A percentile compares a stretch with the other conserved stretches of the same genome.
Conservation (phyloP, 352 stramenopile genomes). For the Globisporangium megalacanthum region DNA sequence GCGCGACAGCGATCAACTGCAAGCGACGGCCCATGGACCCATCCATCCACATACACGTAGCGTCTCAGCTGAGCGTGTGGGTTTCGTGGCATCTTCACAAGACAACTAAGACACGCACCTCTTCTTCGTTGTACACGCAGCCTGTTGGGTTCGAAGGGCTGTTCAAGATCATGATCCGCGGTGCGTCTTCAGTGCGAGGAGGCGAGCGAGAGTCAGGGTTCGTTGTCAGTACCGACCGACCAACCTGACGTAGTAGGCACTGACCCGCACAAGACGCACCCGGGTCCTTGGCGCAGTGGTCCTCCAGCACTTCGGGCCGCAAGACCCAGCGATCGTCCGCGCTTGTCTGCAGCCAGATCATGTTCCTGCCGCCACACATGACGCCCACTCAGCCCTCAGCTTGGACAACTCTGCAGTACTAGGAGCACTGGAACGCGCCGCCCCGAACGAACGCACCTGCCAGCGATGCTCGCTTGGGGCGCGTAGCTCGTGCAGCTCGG, state of each 20-base stretch:
- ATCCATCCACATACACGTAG: not conserved
- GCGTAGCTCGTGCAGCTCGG: slow-evolving; percentile 85
- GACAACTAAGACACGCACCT: slow-evolving; percentile 28
- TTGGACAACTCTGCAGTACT: too few relatives aligned
- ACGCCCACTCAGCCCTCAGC: not conserved
- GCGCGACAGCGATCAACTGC: slow-evolving; percentile 45
- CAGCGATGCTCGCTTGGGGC: slow-evolving; percentile 80
- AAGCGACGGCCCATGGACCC: not conserved
- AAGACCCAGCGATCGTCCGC: slow-evolving; percentile 78
- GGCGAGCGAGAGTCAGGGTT: not conserved
- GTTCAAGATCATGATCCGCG: slow-evolving; percentile 84
- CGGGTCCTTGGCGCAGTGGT: slow-evolving; percentile 71
- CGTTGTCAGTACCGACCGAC: not conserved
- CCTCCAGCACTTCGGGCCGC: slow-evolving; percentile 74
- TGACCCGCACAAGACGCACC: slow-evolving; percentile 22
- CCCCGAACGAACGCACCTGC: slow-evolving; percentile 33
- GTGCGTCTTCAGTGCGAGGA: slow-evolving; percentile 38
- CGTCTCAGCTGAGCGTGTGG: not conserved
- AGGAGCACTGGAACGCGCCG: not conserved
- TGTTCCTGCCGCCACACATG: slow-evolving; percentile 44
- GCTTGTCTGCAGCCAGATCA: slow-evolving; percentile 84
- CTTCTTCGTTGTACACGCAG: slow-evolving; percentile 71
- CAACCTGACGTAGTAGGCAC: too few relatives aligned
- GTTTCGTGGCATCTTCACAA: too few relatives aligned
- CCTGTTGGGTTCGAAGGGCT: slow-evolving; percentile 83